phyloP scores from a whole-genome alignment of 768 basidiomycete genomes.

The Amanita subjunquillea region DNA sequence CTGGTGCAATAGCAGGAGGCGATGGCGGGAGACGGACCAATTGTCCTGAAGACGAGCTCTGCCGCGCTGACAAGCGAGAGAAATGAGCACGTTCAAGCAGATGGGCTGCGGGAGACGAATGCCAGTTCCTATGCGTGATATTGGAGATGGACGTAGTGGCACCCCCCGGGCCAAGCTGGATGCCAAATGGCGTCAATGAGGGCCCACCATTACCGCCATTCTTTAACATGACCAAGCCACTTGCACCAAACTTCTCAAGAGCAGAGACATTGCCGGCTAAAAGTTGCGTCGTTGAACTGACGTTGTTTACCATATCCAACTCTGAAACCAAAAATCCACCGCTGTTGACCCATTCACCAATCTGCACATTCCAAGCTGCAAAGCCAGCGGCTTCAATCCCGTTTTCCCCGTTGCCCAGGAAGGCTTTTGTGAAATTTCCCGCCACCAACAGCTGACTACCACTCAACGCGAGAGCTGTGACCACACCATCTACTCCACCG shows the following conservation, averaged over 20 bases:
- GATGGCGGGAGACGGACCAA: conserved; percentile 43
- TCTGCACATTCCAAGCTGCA: conserved; percentile 61
- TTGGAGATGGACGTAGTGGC: conserved; percentile 19
- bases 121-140: conserved; percentile 26
- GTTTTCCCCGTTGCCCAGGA: conserved; percentile 22
- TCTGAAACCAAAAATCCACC: conserved; percentile 67
- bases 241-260: conserved; percentile 58
- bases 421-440: conserved; percentile 60
- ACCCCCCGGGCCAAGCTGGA: conserved; percentile 31
- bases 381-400: conserved; percentile 42
- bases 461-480: conserved; percentile 46
- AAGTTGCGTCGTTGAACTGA: conserved; percentile 49
- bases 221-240: conserved; percentile 69
- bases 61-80: conserved; percentile 39
- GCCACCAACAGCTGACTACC: conserved; percentile 49
- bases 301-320: conserved; percentile 61
- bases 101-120: conserved; percentile 12
- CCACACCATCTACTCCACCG: conserved; percentile 68
- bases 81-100: conserved; percentile 10
- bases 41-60: conserved; percentile 24
- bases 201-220: conserved; percentile 50
- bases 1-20: conserved; percentile 56
- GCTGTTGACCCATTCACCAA: conserved; percentile 57
- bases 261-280: conserved; percentile 58
- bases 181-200: conserved; percentile 47